phyloP scores from a whole-genome alignment of 306 rosid genomes.

The Hippophae gyantsensis region DNA sequence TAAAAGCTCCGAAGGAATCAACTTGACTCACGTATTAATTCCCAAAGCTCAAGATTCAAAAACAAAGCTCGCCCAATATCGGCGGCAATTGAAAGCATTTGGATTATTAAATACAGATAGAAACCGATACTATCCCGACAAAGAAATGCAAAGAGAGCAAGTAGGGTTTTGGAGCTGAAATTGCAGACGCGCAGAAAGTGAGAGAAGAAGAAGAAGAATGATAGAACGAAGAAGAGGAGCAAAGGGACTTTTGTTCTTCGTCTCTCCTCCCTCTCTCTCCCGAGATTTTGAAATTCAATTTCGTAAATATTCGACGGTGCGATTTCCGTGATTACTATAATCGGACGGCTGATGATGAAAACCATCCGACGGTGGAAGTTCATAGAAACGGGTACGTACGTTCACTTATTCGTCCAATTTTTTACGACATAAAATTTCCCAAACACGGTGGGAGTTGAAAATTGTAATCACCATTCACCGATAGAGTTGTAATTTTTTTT shows the following conservation, averaged over 20 bases:
- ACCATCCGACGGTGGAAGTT: constrained; percentile 36
- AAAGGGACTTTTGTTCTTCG: constrained; percentile 42
- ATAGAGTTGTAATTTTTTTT: too few relatives aligned
- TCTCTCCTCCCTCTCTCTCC: constrained; percentile 87
- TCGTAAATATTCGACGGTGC: constrained; percentile 53
- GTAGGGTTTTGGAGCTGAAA: constrained; percentile 14
- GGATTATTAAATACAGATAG: constrained; percentile 16
- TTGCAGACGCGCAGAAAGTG: constrained; percentile 12
- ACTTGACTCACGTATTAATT: constrained; percentile 8
- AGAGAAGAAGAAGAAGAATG: constrained; percentile 19
- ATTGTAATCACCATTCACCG: too few relatives aligned
- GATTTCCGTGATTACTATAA: constrained; percentile 20
- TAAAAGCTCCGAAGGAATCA: constrained; percentile 10
- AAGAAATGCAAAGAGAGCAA: constrained; percentile 8
- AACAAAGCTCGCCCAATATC: constrained; percentile 18
- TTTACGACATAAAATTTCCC: constrained; percentile 11
- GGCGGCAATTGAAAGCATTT: constrained; percentile 21
- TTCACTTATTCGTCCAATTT: constrained; percentile 37
- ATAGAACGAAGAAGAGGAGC: constrained; percentile 15
- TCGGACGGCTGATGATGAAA: constrained; percentile 30
- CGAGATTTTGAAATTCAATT: constrained; percentile 94
- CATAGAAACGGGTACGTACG: constrained; percentile 27
- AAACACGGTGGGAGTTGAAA: not conserved
- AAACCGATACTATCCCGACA: not conserved
- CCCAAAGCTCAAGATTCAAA: constrained; percentile 35